phyloP scores from a whole-genome alignment of 306 rosid species.

The Trifolium dubium region DNA sequence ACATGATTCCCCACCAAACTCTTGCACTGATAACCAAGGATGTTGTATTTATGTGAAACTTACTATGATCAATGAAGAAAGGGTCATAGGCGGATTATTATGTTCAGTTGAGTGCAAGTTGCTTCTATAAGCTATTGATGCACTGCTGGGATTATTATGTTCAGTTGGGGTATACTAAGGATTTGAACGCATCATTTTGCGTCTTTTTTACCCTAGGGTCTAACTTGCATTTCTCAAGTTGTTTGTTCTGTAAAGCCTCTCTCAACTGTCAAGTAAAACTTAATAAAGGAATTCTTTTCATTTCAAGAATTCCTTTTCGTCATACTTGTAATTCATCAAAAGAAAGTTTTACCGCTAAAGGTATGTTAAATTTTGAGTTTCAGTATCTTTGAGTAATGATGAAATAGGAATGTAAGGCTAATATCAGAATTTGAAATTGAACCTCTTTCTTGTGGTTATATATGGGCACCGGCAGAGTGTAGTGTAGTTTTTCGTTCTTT shows the following conservation, averaged over 20 bases:
- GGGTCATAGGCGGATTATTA: slow-evolving; percentile 27
- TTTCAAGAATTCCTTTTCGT: slow-evolving; percentile 94
- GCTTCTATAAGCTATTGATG: slow-evolving; percentile 37
- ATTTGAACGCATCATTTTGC: slow-evolving; percentile 32
- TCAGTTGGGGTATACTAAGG: slow-evolving; percentile 31
- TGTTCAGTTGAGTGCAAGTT: slow-evolving; percentile 35
- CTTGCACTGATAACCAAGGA: slow-evolving; percentile 33
- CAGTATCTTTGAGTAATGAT: slow-evolving; percentile 38
- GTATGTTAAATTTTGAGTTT: slow-evolving; percentile 64
- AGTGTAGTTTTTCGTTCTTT: not conserved
- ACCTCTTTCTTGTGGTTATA: slow-evolving; percentile 21
- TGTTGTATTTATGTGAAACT: slow-evolving; percentile 32
- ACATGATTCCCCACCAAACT: slow-evolving; percentile 23
- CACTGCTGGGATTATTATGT: slow-evolving; percentile 10
- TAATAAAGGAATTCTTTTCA: slow-evolving; percentile 65
- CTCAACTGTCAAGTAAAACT: slow-evolving; percentile 44
- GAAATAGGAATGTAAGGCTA: slow-evolving; percentile 33
- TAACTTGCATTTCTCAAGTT: slow-evolving; percentile 46
- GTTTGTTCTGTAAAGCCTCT: slow-evolving; percentile 50
- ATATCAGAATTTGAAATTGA: slow-evolving; percentile 31
- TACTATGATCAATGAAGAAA: slow-evolving; percentile 29
- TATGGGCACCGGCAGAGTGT: slow-evolving; percentile 23
- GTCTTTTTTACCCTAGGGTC: slow-evolving; percentile 39
- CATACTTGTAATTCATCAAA: slow-evolving; percentile 79
- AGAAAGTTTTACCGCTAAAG: slow-evolving; percentile 84